Evolutionary conservation across 1,139 yeast genomes (phyloP), one percentile per base, ranked within the genome.

Genomic region (Meyerozyma guilliermondii): DNA sequence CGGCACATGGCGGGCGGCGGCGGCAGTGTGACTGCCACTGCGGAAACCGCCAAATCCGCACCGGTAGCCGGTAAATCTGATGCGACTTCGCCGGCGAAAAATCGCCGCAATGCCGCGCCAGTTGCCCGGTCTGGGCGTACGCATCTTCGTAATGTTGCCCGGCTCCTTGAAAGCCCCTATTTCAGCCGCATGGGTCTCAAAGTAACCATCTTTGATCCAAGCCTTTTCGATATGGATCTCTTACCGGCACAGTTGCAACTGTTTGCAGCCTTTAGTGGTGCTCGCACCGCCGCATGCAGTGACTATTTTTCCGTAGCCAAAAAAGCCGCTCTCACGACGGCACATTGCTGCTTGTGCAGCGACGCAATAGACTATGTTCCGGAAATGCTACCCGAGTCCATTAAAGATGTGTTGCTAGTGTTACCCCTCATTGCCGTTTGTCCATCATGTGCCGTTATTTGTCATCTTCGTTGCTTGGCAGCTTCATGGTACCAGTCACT

Each of bases 401-500:
- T 39, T 49, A 14, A 38, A 42, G 14, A 13, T 16, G 4, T 46
- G 27, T 28, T 31, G 45, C 10, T 13, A 27, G 16, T 28, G 1
- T 44, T 58, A 38, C 57, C 56, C 4, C 41, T 57, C 9, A 50
- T 72, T 4, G 66, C 70, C 0, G 54, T 68, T 8, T 78, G 83
- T 42, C 54, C 59, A 23, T 58, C 63, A 9, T 76, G 82, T 51
- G 47, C 51, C 4, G 51, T 54, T 9, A 51, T 65, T 2, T 59
- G 63, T 22, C 84, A 80, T 56, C 52, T 80, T 30, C 35, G 55
- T 0, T 80, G 86, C 50, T 51, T 76, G 38, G 67, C 72, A 3
- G 18, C n/a, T 7, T 20, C n/a, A 9, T 38, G 16, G 29, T 22
- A 26, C 28, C 7, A 6, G 28, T n/a, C 13, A 7, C 11, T 22